phyloP scores from a whole-genome alignment of 139 green algal species.

The Edaphochlamys debaryana region DNA sequence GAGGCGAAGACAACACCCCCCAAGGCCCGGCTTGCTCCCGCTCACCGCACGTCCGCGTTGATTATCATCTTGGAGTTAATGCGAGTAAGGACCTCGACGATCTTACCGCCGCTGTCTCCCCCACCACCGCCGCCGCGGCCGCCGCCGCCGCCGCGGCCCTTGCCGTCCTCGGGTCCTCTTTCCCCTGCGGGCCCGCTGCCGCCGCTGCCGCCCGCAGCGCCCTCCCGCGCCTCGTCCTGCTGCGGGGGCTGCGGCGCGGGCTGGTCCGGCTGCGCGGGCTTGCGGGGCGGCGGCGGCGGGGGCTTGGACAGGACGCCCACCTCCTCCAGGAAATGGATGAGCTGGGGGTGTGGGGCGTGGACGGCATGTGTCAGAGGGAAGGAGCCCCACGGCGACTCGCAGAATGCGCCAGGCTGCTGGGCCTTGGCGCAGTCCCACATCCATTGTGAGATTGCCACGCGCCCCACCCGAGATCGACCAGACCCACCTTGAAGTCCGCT shows the following conservation, averaged over 20 bases:
- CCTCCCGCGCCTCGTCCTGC: background rate
- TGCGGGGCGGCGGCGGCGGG: background rate
- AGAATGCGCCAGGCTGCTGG: too few relatives aligned
- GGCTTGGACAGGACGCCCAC: conserved; percentile 22
- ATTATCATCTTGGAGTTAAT: conserved; percentile 34
- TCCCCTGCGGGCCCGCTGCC: background rate
- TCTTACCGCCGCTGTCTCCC: background rate
- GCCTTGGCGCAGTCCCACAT: too few relatives aligned
- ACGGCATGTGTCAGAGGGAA: too few relatives aligned
- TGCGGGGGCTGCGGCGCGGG: background rate
- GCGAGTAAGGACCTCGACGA: conserved; percentile 30
- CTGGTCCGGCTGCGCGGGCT: background rate
- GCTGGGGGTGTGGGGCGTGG: too few relatives aligned
- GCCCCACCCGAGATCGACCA: too few relatives aligned
- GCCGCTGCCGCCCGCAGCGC: background rate
- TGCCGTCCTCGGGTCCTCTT: background rate
- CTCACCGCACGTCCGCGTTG: conserved; percentile 41
- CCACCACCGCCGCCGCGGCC: too few relatives aligned
- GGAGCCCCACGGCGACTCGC: too few relatives aligned
- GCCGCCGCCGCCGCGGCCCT: background rate
- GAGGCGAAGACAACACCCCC: too few relatives aligned
- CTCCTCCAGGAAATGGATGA: conserved; percentile 3
- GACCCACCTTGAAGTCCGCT: conserved; percentile 33
- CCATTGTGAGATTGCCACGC: too few relatives aligned
- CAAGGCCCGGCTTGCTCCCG: too few relatives aligned